Base-by-base conservation (phyloP, 192 early-diverging fungal species). In the Funneliformis geosporum region DNA sequence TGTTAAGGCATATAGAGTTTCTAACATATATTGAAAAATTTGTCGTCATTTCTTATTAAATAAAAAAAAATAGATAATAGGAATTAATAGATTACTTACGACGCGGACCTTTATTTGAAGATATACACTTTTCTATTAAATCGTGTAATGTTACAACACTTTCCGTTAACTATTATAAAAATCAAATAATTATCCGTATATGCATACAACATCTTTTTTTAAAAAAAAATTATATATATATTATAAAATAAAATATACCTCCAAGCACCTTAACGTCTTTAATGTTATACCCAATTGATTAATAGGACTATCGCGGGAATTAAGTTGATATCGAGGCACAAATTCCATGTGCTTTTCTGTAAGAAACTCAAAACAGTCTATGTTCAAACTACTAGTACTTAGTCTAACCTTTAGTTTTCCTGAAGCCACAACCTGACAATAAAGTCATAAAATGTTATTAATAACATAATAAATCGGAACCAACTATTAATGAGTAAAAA, bases 341-440 rank as follows among this genome's bases (percentile, higher is more conserved):
- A 43, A 70, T 42, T 70, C 68, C 39, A 21, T 27, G 25, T 70
- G 40, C 10, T 70, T 70, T 46, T 44, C 42, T 70, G 68, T 70
- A 23, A 7, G n/a, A 44, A 70, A 70, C 23, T 70, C 68, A n/a
- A 70, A 43, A 23, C n/a, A 40, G 38, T 70, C 68, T 43, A 70
- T 70, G 42, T 70, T 70, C 12, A 70, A 11, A 23, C 8, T 4
- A 21, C 23, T n/a, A n/a, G n/a, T 18, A n/a, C 21, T 70, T 23
- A 70, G 38, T 70, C 68, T 70, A 10, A 70, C 68, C 38, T 44
- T 70, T 23, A 70, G 23, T 11, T 11, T 39, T 11, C 68, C 68
- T 70, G 68, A 39, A 39, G 68, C 68, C 12, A 70, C 68, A 46
- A 70, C 42, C 68, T 70, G 8, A 25, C 23, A 43, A 70, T 10